A percentile compares a stretch with the other conserved stretches of the same genome.
Conservation (phyloP, 139 green algal species). For the Coelastrella sp. region DNA sequence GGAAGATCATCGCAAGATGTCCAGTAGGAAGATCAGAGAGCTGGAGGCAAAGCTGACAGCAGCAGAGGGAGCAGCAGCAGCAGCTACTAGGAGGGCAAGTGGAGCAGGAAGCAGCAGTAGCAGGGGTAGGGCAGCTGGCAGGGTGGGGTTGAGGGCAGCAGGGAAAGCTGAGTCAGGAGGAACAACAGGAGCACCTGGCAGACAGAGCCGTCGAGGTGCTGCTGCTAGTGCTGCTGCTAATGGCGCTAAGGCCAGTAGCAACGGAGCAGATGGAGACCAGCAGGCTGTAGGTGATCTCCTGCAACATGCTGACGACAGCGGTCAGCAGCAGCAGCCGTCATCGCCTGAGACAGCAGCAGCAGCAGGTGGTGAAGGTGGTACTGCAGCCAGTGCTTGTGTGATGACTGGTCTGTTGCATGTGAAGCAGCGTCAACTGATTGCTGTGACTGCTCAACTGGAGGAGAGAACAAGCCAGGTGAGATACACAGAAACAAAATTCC, state of each 20-base stretch:
- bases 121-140: too few relatives aligned
- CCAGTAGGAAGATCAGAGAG: slow-evolving; percentile 52
- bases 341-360: background rate
- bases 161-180: background rate
- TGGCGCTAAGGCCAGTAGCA: background rate
- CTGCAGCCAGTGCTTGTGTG: background rate
- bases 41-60: slow-evolving; percentile 53
- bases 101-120: background rate
- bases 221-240: background rate
- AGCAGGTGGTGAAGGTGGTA: slow-evolving; percentile 10
- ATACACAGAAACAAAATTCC: background rate
- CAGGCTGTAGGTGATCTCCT: background rate
- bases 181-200: too few relatives aligned
- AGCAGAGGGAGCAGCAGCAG: slow-evolving; percentile 32
- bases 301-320: background rate
- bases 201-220: too few relatives aligned
- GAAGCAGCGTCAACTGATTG: slow-evolving; percentile 34
- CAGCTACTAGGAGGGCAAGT: slow-evolving; percentile 8
- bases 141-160: background rate
- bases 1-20: slow-evolving; percentile 60
- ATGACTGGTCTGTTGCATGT: background rate
- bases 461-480: slow-evolving; percentile 41
- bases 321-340: background rate
- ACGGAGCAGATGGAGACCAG: background rate
- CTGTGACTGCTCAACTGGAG: slow-evolving; percentile 45